Evolutionary conservation across 2,329 filamentous ascomycete genomes (phyloP), one percentile per base, ranked within the genome.

Genomic region (Microsporum audouinii): DNA sequence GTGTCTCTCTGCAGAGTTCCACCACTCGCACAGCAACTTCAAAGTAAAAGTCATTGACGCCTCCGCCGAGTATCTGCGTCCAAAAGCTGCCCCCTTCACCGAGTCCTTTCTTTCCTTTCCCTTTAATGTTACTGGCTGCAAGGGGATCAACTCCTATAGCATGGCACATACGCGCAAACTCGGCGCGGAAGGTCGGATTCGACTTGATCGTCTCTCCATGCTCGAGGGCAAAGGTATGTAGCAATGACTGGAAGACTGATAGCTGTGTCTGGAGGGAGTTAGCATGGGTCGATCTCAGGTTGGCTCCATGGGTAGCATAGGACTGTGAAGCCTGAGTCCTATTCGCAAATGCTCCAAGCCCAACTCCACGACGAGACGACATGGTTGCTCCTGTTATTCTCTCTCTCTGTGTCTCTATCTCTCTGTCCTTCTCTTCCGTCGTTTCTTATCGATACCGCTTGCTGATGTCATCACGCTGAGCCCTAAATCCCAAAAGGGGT

Each of bases 11-110:
- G 71, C 94, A 99, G 5, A 96, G 85, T 74, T 97, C 92, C 4
- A 99, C 94, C 0, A 97, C 88, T 57, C 89, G 83, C n/a, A 97
- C 92, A 1, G 91, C 94, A 53, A 99, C 84, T 78, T 95, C 92
- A 74, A 97, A 97, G 77, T 97, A 99, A 72, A 99, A 99, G 74
- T 99, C 94, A 72, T 96, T 95, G 67, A 99, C 91, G 68, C 86
- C 91, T 63, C 88, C 84, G 34, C 94, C 94, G 23, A 97, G 81
- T 64, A 97, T 84, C 77, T 96, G 91, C 6, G 90, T 88, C 92
- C 94, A 97, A 62, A 96, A 85, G 62, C 87, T 94, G 17, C 84
- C 83, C 1, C 76, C 79, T 58, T 74, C 73, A 73, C 76, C 58
- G n/a, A 67, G 39, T 73, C 77, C 77, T 72, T 65, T 78, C 2